Percentiles rank a stretch among this genome's conserved stretches.
Evolutionary conservation across 345 rosid genomes (phyloP).

Genomic region (Citrus sinensis): DNA sequence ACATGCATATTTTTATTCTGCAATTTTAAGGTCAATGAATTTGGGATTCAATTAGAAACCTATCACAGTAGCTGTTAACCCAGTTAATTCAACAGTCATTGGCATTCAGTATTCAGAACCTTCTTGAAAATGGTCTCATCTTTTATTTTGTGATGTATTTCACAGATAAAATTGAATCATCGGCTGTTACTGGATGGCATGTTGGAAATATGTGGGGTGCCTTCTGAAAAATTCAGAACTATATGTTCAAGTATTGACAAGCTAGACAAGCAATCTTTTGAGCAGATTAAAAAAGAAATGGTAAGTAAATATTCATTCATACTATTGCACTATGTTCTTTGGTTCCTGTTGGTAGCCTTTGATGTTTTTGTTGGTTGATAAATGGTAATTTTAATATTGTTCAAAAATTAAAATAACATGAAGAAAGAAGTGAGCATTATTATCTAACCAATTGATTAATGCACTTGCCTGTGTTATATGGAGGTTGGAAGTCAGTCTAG

Average conservation of each 20-base stretch:
- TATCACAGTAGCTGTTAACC: background rate
- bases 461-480: background rate
- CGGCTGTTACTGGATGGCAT: constrained; percentile 90
- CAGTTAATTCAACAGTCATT: background rate
- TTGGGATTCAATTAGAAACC: background rate
- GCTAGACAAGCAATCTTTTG: constrained; percentile 83
- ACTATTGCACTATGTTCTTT: background rate
- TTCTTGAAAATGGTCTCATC: constrained; percentile 1
- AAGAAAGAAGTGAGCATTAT: background rate
- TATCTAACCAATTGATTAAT: background rate
- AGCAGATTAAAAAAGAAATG: constrained; percentile 89
- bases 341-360: background rate
- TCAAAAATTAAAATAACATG: background rate
- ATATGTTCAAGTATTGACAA: constrained; percentile 96
- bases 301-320: constrained; percentile 31
- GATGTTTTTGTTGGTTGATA: background rate
- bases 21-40: background rate
- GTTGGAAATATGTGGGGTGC: constrained; percentile 96
- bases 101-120: background rate
- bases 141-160: background rate
- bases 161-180: constrained; percentile 85
- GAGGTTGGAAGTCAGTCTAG: background rate
- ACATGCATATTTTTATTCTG: background rate
- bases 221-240: constrained; percentile 81
- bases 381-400: constrained; percentile 1